Evolutionary conservation across 2,329 filamentous ascomycete genomes (phyloP), one percentile per base, ranked within the genome.

Genomic region (Monilinia fructicola): DNA sequence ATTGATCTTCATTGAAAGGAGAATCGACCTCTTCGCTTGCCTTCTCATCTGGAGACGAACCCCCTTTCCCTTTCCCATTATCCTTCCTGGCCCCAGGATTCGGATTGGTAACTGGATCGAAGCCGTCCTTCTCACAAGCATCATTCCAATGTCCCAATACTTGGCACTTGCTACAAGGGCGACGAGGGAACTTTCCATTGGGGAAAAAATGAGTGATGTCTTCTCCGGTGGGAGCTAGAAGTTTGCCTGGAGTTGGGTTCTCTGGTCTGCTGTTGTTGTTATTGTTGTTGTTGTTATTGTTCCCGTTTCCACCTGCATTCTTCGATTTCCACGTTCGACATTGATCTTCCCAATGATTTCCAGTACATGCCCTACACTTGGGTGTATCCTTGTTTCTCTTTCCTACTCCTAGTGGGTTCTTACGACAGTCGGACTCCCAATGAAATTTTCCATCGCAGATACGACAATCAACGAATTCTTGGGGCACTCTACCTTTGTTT

Each of bases 291-390:
- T 60, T 60, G 0, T 18, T 23, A 6, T 38, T 4, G 10, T 38
- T 38, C 35, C 35, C 35, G 10, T 40, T 54, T 9, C 64, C 54
- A 16, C 28, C n/a, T 23, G 5, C n/a, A 64, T 38, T 56, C 26
- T 35, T 56, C 7, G 28, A 35, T 6, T 50, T 65, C 52, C 53
- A 55, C 4, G 21, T 26, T 16, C 62, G n/a, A 52, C 63, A 65
- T 18, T 53, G 54, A 60, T 65, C 35, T 31, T 65, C 63, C 63
- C 63, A 65, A 44, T 65, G 63, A n/a, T 52, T 52, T 9, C 44
- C 54, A 21, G 14, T 21, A 21, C 63, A 65, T 21, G 40, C 46
- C 11, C 63, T 10, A 52, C 63, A 65, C 11, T 18, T 28, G 0
- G 21, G 18, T 1, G 26, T 38, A 18, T 35, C 42, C 6, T n/a